phyloP scores from a whole-genome alignment of 805 yeast genomes.

The Wickerhamomyces tratensis region DNA sequence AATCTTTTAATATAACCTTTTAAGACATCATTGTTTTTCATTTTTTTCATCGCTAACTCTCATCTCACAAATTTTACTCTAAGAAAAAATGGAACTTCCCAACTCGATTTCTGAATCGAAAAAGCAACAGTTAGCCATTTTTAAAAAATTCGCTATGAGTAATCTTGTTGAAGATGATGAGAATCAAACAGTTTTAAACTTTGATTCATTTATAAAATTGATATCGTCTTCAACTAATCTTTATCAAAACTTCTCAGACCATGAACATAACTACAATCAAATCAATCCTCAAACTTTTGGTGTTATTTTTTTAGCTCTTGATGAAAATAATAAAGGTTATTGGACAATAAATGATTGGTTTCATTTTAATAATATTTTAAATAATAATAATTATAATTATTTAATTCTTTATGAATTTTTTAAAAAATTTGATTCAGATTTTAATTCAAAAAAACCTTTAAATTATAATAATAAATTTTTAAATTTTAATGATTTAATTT shows the following conservation, averaged over 20 bases:
- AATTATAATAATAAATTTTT: conserved; percentile 27
- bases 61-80: not conserved
- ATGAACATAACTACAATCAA: conserved; percentile 35
- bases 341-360: conserved; percentile 65
- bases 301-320: conserved; percentile 74
- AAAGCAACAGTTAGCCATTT: conserved; percentile 31
- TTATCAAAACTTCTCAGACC: conserved; percentile 23
- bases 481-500: conserved; percentile 26
- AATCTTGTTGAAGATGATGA: conserved; percentile 16
- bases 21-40: no score
- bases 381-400: conserved; percentile 37
- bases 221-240: conserved; percentile 22
- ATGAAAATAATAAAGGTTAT: conserved; percentile 59
- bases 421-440: conserved; percentile 32
- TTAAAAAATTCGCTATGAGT: conserved; percentile 30
- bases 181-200: conserved; percentile 23
- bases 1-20: no score
- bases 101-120: conserved; percentile 27
- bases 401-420: conserved; percentile 45
- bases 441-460: conserved; percentile 21
- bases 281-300: conserved; percentile 53
- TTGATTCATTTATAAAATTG: conserved; percentile 25
- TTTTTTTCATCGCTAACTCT: no score
- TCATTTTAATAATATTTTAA: conserved; percentile 48
- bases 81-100: conserved; percentile 24